phyloP scores from a whole-genome alignment of 1,139 yeast genomes.

The Kodamaea derodonti region DNA sequence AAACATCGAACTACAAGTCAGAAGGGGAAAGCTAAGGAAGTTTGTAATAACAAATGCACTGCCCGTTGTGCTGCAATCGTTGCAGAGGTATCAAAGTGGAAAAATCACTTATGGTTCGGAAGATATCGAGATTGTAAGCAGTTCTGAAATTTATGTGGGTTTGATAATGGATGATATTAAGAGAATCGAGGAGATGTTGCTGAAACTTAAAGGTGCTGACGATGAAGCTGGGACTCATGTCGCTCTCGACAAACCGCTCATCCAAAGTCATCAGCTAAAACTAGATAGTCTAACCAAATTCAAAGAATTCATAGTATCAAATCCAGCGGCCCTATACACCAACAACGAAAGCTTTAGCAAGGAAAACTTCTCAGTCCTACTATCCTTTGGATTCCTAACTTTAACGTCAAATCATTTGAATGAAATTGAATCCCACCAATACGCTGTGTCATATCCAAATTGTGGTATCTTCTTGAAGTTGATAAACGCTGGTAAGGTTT shows the following conservation, averaged over 20 bases:
- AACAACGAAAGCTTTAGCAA: conserved; percentile 13
- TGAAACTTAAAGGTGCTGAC: background rate
- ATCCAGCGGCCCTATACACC: conserved; percentile 32
- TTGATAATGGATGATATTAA: conserved; percentile 14
- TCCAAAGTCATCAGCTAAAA: conserved; percentile 3
- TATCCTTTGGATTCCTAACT: conserved; percentile 53
- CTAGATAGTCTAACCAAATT: conserved; percentile 21
- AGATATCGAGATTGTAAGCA: conserved; percentile 38
- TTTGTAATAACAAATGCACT: conserved; percentile 44
- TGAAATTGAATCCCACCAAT: conserved; percentile 42
- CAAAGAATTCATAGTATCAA: conserved; percentile 17
- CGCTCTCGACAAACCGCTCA: background rate
- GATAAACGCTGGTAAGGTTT: conserved; percentile 43
- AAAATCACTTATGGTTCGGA: conserved; percentile 45
- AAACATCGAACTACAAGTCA: conserved; percentile 30
- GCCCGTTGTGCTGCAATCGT: conserved; percentile 41
- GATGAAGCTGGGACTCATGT: too few species aligned
- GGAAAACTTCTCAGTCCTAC: conserved; percentile 32
- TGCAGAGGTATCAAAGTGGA: conserved; percentile 28
- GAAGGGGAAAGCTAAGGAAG: conserved; percentile 33
- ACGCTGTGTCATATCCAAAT: conserved; percentile 56
- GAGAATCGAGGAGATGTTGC: conserved; percentile 1
- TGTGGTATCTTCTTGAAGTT: conserved; percentile 55
- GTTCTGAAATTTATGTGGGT: conserved; percentile 21
- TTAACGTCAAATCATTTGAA: conserved; percentile 48